phyloP scores from a whole-genome alignment of 23 red algal genomes.

The Gracilariopsis chorda region DNA sequence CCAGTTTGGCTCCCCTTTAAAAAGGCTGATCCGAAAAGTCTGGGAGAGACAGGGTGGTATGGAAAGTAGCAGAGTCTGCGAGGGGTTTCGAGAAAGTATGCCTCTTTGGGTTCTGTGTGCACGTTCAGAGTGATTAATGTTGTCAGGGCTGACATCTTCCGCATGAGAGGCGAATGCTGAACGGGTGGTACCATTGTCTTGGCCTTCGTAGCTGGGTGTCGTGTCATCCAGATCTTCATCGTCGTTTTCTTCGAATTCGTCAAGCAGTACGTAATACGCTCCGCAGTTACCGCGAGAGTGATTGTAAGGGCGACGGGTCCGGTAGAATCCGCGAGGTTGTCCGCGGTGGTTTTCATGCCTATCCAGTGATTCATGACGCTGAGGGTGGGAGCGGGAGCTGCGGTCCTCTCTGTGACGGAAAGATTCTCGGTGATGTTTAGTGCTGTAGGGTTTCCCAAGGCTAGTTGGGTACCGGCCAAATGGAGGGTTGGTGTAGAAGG shows the following conservation, averaged over 20 bases:
- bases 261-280: not conserved
- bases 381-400: not conserved
- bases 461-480: not conserved
- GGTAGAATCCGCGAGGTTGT: not conserved
- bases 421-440: not conserved
- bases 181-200: not conserved
- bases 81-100: too few relatives aligned
- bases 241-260: not conserved
- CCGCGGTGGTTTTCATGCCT: not conserved
- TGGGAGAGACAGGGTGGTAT: not conserved
- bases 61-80: not conserved
- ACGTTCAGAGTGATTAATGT: not conserved
- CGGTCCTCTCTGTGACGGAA: not conserved
- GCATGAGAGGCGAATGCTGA: not conserved
- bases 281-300: not conserved
- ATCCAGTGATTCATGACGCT: not conserved
- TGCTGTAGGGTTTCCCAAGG: not conserved
- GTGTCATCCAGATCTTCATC: not conserved
- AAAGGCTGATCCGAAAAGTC: not conserved
- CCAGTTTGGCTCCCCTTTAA: conserved; percentile 4
- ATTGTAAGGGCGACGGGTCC: not conserved
- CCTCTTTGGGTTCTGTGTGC: not conserved
- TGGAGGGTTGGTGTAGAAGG: conserved; percentile 1
- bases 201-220: not conserved
- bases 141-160: not conserved